Evolutionary conservation across 2,329 filamentous ascomycete genomes (phyloP).

Genomic region (Trichoderma sp.): DNA sequence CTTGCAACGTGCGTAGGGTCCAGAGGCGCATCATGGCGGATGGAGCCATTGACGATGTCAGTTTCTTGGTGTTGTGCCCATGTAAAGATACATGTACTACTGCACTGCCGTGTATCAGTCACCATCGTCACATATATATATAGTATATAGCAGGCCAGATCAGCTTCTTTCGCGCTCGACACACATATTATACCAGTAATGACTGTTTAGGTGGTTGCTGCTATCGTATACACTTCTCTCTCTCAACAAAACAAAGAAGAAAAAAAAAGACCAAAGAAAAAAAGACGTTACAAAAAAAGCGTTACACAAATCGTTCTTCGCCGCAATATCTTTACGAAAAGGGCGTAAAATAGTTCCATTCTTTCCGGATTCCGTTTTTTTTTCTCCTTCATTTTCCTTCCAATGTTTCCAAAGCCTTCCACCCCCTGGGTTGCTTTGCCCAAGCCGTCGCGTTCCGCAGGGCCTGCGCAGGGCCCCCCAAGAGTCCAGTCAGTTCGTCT

Average conservation of each 20-base stretch:
- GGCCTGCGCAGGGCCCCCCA: not conserved
- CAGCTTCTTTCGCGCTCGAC: not conserved
- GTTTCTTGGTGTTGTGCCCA: not conserved
- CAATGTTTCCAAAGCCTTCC: not conserved
- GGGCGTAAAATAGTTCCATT: not conserved
- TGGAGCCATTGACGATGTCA: too few species aligned
- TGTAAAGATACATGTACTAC: not conserved
- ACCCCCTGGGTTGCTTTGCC: not conserved
- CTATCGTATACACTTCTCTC: constrained; percentile 15
- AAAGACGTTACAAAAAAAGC: constrained; percentile 12
- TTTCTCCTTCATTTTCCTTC: constrained; percentile 5
- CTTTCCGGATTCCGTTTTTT: constrained; percentile 2
- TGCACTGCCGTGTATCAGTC: too few species aligned
- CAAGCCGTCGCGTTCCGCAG: not conserved
- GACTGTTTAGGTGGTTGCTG: constrained; percentile 19
- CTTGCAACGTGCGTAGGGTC: constrained; percentile 5
- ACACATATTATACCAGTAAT: constrained; percentile 17
- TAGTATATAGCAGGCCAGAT: not conserved
- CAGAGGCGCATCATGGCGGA: not conserved
- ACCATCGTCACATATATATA: not conserved
- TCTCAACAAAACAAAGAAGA: not conserved
- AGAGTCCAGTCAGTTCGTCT: not conserved
- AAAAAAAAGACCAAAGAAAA: not conserved
- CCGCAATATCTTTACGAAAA: not conserved
- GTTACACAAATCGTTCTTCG: constrained; percentile 18